These are phyloP conservation scores for Pythium pyrilobum DNA, from an alignment of 352 stramenopile genomes.

Conservation along the genomic window DNA sequence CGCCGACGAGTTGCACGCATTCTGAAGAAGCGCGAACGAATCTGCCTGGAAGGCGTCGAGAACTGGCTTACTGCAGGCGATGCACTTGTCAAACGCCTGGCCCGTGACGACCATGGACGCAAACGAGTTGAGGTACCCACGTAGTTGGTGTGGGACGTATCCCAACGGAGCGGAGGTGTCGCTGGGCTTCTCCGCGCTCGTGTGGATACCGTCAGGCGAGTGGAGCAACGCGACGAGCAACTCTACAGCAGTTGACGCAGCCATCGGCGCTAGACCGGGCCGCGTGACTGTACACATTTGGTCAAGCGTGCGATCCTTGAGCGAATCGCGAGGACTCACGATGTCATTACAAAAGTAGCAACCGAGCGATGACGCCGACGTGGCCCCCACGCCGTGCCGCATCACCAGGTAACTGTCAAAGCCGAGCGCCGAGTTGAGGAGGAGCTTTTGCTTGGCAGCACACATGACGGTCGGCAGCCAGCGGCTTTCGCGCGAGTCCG, in stretches of 20 bases:
- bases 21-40: conserved; percentile 42
- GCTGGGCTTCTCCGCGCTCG: conserved; percentile 50
- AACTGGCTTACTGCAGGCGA: conserved; percentile 90
- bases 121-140: conserved; percentile 94
- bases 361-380: conserved; percentile 51
- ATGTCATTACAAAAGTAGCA: conserved; percentile 99
- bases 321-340: conserved; percentile 96
- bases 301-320: conserved; percentile 96
- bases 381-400: conserved; percentile 84
- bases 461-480: conserved; percentile 98
- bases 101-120: conserved; percentile 72
- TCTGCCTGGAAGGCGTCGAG: conserved; percentile 77
- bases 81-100: conserved; percentile 94
- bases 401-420: conserved; percentile 99
- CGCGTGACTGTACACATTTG: conserved; percentile 99
- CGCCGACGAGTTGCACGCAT: conserved; percentile 61
- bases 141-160: conserved; percentile 93
- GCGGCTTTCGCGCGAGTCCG: conserved; percentile 97
- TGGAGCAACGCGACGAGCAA: conserved; percentile 95
- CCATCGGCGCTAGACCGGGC: conserved; percentile 92
- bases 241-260: conserved; percentile 93
- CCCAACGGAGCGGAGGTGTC: conserved; percentile 58
- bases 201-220: conserved; percentile 74
- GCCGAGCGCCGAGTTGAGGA: conserved; percentile 77
- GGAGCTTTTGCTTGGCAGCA: conserved; percentile 88